phyloP scores from a whole-genome alignment of 2,329 filamentous ascomycete genomes.

The Lojkania enalia region DNA sequence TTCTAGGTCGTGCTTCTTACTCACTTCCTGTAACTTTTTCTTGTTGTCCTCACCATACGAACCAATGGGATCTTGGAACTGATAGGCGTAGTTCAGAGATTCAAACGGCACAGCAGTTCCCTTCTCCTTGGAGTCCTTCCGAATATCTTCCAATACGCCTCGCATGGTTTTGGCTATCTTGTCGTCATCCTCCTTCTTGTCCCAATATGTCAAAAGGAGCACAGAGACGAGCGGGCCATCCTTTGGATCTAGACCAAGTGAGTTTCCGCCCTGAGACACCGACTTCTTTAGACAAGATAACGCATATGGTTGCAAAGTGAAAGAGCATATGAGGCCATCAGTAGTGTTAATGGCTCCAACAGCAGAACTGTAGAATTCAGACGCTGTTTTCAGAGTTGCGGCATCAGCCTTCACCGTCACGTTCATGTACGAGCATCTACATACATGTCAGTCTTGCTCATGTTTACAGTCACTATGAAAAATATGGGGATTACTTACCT shows the following conservation, averaged over 20 bases:
- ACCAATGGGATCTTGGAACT: slow-evolving; percentile 46
- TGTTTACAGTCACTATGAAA: no score
- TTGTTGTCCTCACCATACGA: slow-evolving; percentile 46
- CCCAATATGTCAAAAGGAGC: slow-evolving; percentile 23
- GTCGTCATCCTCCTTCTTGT: slow-evolving; percentile 19
- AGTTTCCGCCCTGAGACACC: slow-evolving; percentile 17
- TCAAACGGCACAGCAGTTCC: slow-evolving; percentile 47
- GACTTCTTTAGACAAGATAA: slow-evolving; percentile 16
- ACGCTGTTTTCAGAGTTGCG: slow-evolving; percentile 14
- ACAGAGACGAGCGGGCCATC: slow-evolving; percentile 24
- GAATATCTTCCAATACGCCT: slow-evolving; percentile 14
- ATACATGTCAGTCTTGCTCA: slow-evolving; percentile 4
- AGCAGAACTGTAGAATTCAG: slow-evolving; percentile 15
- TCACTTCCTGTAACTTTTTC: slow-evolving; percentile 32
- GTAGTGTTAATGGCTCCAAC: slow-evolving; percentile 16
- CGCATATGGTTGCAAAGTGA: slow-evolving; percentile 24
- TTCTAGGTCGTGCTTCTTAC: slow-evolving; percentile 36
- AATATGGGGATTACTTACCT: no score
- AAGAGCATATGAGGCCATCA: slow-evolving; percentile 13
- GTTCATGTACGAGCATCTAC: slow-evolving; percentile 19
- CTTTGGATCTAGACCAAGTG: slow-evolving; percentile 19
- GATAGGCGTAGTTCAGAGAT: slow-evolving; percentile 37
- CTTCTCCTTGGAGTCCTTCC: slow-evolving; percentile 6
- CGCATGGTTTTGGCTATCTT: slow-evolving; percentile 13
- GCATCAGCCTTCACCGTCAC: slow-evolving; percentile 17